phyloP scores from a whole-genome alignment of 2,329 filamentous ascomycete genomes.

The Drechslerella stenobrocha region DNA sequence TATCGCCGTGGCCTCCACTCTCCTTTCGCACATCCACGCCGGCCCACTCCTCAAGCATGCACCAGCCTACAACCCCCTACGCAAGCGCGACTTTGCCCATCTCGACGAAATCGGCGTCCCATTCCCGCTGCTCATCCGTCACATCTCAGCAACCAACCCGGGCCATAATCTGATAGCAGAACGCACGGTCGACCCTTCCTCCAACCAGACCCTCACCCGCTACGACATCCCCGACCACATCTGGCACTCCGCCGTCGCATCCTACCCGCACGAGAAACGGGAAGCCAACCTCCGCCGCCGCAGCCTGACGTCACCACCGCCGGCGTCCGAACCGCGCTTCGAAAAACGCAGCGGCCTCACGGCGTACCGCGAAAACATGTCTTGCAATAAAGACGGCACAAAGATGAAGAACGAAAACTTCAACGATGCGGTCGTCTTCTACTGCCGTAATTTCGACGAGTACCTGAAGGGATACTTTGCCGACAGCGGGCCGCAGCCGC shows the following conservation, averaged over 20 bases:
- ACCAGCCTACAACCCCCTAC: constrained; percentile 14
- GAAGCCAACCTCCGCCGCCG: constrained; percentile 8
- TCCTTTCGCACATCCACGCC: constrained; percentile 6
- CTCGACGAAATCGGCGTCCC: constrained; percentile 31
- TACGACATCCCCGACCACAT: constrained; percentile 31
- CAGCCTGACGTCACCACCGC: constrained; percentile 6
- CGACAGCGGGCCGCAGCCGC: constrained; percentile 6
- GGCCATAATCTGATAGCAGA: constrained; percentile 18
- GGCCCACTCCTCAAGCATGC: constrained; percentile 3
- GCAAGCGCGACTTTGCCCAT: constrained; percentile 12
- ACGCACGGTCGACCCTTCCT: background rate
- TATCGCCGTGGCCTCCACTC: constrained; percentile 5
- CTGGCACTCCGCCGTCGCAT: constrained; percentile 14
- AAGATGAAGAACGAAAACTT: background rate
- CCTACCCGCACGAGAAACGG: constrained; percentile 29
- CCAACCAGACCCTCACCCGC: constrained; percentile 6
- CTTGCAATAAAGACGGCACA: too few species aligned
- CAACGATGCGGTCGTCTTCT: background rate
- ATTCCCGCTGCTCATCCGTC: constrained; percentile 9
- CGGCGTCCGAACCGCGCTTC: background rate
- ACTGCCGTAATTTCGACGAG: constrained; percentile 17
- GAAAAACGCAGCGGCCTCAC: too few species aligned
- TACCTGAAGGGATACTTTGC: constrained; percentile 15
- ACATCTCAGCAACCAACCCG: constrained; percentile 16
- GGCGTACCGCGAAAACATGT: too few species aligned